These are phyloP conservation scores for Actinomortierella ambigua DNA, from an alignment of 371 early-diverging fungal species.

Conservation along the genomic window DNA sequence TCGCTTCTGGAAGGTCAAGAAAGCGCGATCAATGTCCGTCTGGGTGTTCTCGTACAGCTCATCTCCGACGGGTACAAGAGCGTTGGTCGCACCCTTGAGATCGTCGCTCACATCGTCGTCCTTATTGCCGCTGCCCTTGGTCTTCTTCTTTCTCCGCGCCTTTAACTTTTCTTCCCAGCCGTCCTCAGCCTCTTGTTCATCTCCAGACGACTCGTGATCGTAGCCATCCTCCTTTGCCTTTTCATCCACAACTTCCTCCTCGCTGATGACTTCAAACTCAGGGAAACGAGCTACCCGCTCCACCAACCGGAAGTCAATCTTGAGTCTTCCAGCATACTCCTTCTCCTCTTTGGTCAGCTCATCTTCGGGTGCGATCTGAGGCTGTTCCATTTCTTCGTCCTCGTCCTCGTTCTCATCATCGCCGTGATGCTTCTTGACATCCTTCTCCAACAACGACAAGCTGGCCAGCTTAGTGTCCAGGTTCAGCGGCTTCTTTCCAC, in stretches of 20 bases:
- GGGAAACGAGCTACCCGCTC: slow-evolving; percentile 43
- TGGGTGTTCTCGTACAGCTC: slow-evolving; percentile 78
- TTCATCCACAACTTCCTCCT: slow-evolving; percentile 47
- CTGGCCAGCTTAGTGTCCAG: slow-evolving; percentile 13
- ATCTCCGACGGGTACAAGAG: slow-evolving; percentile 64
- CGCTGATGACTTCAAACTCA: slow-evolving; percentile 42
- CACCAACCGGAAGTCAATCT: slow-evolving; percentile 28
- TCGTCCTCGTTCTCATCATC: slow-evolving; percentile 44
- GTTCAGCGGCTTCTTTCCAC: slow-evolving; percentile 45
- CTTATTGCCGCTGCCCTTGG: slow-evolving; percentile 21
- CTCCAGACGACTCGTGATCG: slow-evolving; percentile 37
- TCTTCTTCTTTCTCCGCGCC: slow-evolving; percentile 26
- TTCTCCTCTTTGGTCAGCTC: slow-evolving; percentile 50
- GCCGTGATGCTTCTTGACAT: slow-evolving; percentile 18
- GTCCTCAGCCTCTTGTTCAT: slow-evolving; percentile 46
- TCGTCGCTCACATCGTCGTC: slow-evolving; percentile 23
- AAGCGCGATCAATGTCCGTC: slow-evolving; percentile 89
- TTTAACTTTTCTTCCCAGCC: slow-evolving; percentile 44
- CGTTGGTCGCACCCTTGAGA: slow-evolving; percentile 37
- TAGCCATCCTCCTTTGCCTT: slow-evolving; percentile 45
- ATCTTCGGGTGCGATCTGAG: too few species aligned
- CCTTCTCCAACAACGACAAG: slow-evolving; percentile 20
- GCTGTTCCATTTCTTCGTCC: slow-evolving; percentile 23
- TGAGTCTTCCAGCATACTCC: slow-evolving; percentile 50
- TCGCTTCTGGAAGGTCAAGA: slow-evolving; percentile 89